phyloP scores from a whole-genome alignment of 2,329 filamentous ascomycete species.

The Ophiostoma quercus region DNA sequence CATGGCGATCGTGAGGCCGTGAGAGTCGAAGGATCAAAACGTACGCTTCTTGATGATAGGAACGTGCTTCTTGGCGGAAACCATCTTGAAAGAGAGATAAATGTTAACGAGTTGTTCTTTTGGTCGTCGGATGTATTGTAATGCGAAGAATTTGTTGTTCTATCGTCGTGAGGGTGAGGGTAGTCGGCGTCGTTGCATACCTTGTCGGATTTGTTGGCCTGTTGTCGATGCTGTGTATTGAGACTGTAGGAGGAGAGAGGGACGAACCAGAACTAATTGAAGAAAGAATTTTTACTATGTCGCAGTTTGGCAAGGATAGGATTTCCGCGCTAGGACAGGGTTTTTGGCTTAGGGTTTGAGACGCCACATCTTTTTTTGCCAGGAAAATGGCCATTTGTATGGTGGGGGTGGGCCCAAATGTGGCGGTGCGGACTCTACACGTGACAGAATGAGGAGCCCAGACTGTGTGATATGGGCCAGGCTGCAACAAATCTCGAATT shows the following conservation, averaged over 20 bases:
- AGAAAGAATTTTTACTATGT: slow-evolving; percentile 23
- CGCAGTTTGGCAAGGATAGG: slow-evolving; percentile 14
- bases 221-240: slow-evolving; percentile 21
- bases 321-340: slow-evolving; percentile 22
- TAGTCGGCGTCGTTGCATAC: slow-evolving; percentile 17
- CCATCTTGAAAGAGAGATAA: slow-evolving; percentile 61
- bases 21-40: slow-evolving; percentile 40
- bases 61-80: slow-evolving; percentile 98
- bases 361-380: slow-evolving; percentile 19
- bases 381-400: slow-evolving; percentile 13
- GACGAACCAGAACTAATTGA: slow-evolving; percentile 14
- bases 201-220: slow-evolving; percentile 24
- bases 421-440: slow-evolving; percentile 17
- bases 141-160: not conserved
- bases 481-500: not conserved
- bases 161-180: slow-evolving; percentile 8
- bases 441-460: not conserved
- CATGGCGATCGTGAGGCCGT: slow-evolving; percentile 1
- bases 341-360: slow-evolving; percentile 23
- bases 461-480: not conserved
- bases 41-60: slow-evolving; percentile 99
- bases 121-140: not conserved
- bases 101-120: slow-evolving; percentile 27
- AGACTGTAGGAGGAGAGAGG: slow-evolving; percentile 15
- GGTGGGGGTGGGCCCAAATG: not conserved